Evolutionary conservation across 164 flowering plant species (phyloP).

Genomic region (Vitis riparia): DNA sequence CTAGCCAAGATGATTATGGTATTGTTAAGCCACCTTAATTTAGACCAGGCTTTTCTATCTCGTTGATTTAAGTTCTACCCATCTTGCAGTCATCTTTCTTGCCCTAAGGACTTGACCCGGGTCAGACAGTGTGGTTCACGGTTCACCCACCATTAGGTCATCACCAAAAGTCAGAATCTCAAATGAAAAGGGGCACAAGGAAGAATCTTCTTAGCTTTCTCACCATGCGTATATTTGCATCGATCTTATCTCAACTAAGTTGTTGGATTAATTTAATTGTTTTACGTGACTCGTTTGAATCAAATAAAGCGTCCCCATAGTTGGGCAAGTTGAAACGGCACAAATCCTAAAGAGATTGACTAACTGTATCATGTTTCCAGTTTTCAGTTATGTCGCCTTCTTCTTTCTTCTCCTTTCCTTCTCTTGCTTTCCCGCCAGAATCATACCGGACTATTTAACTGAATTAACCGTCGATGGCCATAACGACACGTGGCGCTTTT

Average conservation of each 20-base stretch:
- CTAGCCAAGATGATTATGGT: too few species aligned
- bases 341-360: constrained; percentile 2
- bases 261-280: not conserved
- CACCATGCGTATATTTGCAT: not conserved
- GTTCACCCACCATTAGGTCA: constrained; percentile 26
- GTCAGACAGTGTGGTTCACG: constrained; percentile 5
- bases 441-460: constrained; percentile 12
- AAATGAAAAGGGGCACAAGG: constrained; percentile 14
- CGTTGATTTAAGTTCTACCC: too few species aligned
- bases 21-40: too few species aligned
- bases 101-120: not conserved
- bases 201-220: constrained; percentile 34
- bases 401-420: constrained; percentile 11
- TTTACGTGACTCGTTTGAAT: too few species aligned
- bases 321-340: too few species aligned
- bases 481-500: constrained; percentile 38
- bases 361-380: constrained; percentile 23
- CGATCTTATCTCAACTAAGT: constrained; percentile 1
- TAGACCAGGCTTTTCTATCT: too few species aligned
- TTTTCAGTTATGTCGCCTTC: constrained; percentile 17
- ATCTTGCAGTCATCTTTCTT: too few species aligned
- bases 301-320: too few species aligned
- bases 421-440: constrained; percentile 32
- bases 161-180: constrained; percentile 18
- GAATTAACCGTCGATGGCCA: constrained; percentile 16